phyloP scores from a whole-genome alignment of 2,329 filamentous ascomycete genomes.

The Diaporthe ampelina region DNA sequence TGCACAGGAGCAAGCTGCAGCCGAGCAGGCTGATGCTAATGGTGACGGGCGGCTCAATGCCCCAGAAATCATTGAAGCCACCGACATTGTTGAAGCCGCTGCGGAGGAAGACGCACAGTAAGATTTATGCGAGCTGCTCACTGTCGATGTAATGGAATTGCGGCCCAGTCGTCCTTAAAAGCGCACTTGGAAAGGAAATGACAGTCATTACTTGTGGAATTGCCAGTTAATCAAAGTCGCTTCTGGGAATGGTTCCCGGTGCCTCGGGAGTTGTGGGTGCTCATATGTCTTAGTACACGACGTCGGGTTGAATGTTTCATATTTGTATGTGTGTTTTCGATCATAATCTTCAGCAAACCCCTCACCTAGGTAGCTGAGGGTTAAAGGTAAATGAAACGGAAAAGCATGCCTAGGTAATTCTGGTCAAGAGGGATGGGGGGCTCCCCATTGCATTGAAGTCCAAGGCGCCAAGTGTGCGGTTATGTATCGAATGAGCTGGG shows the following conservation, averaged over 20 bases:
- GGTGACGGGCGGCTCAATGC: constrained; percentile 15
- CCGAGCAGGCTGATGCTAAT: constrained; percentile 9
- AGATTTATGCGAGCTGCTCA: not conserved
- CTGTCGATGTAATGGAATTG: no score
- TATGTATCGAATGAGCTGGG: not conserved
- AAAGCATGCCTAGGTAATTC: not conserved
- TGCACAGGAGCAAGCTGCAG: constrained; percentile 7
- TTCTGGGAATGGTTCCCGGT: not conserved
- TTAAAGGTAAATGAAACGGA: not conserved
- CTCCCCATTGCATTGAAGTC: no score
- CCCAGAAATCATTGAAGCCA: constrained; percentile 2
- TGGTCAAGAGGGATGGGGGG: not conserved
- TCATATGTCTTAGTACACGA: not conserved
- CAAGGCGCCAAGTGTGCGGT: not conserved
- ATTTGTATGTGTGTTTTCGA: not conserved
- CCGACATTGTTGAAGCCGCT: constrained; percentile 5
- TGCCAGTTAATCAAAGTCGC: not conserved
- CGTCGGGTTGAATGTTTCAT: not conserved
- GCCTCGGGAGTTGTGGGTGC: no score
- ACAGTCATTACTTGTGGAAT: not conserved
- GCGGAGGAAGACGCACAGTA: not conserved
- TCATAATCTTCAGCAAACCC: no score
- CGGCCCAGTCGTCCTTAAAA: not conserved
- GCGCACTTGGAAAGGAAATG: no score
- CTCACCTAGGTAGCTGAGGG: not conserved